phyloP scores from a whole-genome alignment of 2,329 filamentous ascomycete genomes.

The Cytospora schulzeri region DNA sequence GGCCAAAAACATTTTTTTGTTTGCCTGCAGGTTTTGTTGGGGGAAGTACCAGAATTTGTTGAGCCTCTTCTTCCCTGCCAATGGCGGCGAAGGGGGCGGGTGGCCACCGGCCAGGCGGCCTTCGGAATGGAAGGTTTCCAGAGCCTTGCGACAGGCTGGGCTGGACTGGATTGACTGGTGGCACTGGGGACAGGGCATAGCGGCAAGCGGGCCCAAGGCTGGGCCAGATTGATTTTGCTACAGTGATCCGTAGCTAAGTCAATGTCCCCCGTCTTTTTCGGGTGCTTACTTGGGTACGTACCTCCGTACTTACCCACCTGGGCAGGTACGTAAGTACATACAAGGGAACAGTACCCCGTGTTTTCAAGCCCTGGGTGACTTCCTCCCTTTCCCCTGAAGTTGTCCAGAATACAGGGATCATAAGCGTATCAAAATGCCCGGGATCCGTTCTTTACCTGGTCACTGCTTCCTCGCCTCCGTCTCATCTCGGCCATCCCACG shows the following conservation, averaged over 20 bases:
- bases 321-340: too few species aligned
- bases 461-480: neutral
- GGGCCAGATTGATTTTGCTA: too few species aligned
- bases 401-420: too few species aligned
- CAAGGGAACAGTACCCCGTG: too few species aligned
- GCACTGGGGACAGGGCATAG: too few species aligned
- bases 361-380: neutral
- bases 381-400: neutral
- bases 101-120: too few species aligned
- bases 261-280: too few species aligned
- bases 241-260: too few species aligned
- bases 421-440: too few species aligned
- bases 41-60: slow-evolving; percentile 23
- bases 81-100: neutral
- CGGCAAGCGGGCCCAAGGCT: neutral
- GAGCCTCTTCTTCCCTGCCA: slow-evolving; percentile 22
- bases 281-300: too few species aligned
- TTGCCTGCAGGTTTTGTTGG: slow-evolving; percentile 23
- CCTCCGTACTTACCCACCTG: too few species aligned
- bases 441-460: neutral
- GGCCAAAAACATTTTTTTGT: neutral
- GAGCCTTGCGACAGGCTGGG: neutral
- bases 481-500: neutral
- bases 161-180: too few species aligned
- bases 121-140: neutral